Conservation (phyloP, 1,284 basidiomycete species). For the Stereum hirsutum region DNA sequence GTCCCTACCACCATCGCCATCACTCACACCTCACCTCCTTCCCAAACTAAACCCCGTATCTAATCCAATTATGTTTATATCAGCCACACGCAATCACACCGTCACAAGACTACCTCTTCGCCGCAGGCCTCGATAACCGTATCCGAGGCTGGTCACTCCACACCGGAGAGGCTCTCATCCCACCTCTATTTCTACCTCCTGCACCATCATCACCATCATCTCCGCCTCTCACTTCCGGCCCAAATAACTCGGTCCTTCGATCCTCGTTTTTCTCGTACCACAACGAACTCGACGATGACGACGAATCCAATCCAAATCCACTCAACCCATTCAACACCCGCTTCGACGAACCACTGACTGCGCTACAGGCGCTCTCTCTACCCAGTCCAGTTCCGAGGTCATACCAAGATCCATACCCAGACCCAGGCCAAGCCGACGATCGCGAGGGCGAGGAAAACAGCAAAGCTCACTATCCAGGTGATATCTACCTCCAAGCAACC, state of each 20-base stretch:
- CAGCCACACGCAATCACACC: slow-evolving; percentile 57
- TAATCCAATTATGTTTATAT: background rate
- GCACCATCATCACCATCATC: background rate
- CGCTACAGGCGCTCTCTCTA: slow-evolving; percentile 43
- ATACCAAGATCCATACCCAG: too few species aligned
- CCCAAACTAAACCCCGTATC: background rate
- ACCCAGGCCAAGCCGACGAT: too few species aligned
- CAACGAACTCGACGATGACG: background rate
- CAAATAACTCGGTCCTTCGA: too few species aligned
- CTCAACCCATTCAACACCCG: slow-evolving; percentile 9
- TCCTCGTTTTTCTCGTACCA: background rate
- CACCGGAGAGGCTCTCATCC: slow-evolving; percentile 35
- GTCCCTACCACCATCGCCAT: slow-evolving; percentile 10
- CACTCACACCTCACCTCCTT: background rate
- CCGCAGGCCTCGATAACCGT: slow-evolving; percentile 55
- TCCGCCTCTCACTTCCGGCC: too few species aligned
- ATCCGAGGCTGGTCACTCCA: slow-evolving; percentile 60
- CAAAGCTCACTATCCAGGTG: too few species aligned
- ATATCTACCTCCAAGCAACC: slow-evolving; percentile 11
- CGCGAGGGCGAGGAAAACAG: too few species aligned
- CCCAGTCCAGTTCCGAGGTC: too few species aligned
- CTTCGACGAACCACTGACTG: slow-evolving; percentile 30
- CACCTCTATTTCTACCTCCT: background rate
- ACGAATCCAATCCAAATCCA: background rate
- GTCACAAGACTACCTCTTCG: slow-evolving; percentile 58